These are phyloP conservation scores for Pyrenopolyporus hunteri DNA, from an alignment of 495 filamentous ascomycete species.

Conservation along the genomic window DNA sequence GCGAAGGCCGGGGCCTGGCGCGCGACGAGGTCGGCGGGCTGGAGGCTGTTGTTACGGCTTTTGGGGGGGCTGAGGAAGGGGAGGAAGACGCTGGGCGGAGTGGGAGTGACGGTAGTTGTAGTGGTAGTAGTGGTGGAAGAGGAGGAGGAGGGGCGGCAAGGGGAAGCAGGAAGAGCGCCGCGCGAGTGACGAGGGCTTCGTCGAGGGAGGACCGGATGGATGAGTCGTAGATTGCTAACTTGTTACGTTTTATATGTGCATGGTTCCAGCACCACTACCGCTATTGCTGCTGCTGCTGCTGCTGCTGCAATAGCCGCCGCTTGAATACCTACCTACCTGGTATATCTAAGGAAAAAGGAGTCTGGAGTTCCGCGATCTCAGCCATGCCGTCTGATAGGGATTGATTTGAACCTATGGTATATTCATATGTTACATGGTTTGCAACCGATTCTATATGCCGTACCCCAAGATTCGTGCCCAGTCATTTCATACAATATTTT, in stretches of 20 bases:
- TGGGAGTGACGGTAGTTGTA: background rate
- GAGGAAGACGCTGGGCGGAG: background rate
- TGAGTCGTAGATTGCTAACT: conserved; percentile 34
- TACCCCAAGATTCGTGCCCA: background rate
- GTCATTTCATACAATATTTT: background rate
- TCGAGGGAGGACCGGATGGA: conserved; percentile 36
- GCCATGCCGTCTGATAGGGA: background rate
- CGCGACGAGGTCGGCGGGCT: conserved; percentile 60
- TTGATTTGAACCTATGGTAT: background rate
- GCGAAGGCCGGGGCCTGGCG: conserved; percentile 48
- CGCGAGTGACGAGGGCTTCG: background rate
- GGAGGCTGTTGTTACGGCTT: conserved; percentile 52
- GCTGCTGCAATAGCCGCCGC: background rate
- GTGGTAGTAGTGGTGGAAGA: background rate
- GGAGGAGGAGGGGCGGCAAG: background rate
- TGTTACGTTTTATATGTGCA: background rate
- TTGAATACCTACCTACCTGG: too few species aligned
- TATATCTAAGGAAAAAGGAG: conserved; percentile 9
- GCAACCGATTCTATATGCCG: background rate
- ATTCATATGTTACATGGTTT: background rate
- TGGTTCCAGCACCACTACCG: background rate
- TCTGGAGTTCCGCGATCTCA: conserved; percentile 11
- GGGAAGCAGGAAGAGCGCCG: background rate
- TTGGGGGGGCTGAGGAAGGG: conserved; percentile 40
- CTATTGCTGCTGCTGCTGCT: background rate